Evolutionary conservation across 345 rosid genomes (phyloP).

Genomic region (Heritiera fomes): DNA sequence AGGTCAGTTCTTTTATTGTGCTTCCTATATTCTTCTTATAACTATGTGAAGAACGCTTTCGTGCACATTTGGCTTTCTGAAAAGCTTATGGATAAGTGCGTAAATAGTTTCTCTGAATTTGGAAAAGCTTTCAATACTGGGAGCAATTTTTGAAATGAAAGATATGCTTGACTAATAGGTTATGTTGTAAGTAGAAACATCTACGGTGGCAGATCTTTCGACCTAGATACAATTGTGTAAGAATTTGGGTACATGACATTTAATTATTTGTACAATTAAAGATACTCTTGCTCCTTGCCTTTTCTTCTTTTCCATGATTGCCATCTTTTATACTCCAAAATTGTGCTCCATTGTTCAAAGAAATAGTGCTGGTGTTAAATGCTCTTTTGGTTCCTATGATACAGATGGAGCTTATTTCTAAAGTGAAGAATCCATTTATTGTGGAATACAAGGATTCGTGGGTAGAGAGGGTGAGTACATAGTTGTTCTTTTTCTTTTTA

Average conservation of each 20-base stretch:
- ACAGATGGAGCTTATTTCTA: slow-evolving; percentile 95
- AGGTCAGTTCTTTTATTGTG: slow-evolving; percentile 44
- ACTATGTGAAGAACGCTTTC: background rate
- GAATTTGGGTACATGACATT: background rate
- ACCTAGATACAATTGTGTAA: background rate
- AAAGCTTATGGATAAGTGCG: too few relatives aligned
- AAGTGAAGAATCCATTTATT: slow-evolving; percentile 76
- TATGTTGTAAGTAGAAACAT: background rate
- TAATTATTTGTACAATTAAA: background rate
- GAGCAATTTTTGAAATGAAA: background rate
- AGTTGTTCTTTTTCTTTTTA: background rate
- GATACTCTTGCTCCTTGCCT: background rate
- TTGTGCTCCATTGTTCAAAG: background rate
- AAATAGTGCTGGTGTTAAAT: slow-evolving; percentile 13
- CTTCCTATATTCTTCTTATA: background rate
- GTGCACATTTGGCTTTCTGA: background rate
- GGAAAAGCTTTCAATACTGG: background rate
- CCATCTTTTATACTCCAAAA: background rate
- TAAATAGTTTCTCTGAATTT: background rate
- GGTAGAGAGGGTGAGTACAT: slow-evolving; percentile 79
- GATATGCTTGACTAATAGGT: background rate
- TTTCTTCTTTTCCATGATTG: background rate
- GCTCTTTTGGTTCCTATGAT: slow-evolving; percentile 23
- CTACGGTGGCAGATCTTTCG: background rate
- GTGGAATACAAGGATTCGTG: slow-evolving; percentile 98